Base-by-base conservation (phyloP, 495 filamentous ascomycete genomes). In the Hypoxylon intermedium region DNA sequence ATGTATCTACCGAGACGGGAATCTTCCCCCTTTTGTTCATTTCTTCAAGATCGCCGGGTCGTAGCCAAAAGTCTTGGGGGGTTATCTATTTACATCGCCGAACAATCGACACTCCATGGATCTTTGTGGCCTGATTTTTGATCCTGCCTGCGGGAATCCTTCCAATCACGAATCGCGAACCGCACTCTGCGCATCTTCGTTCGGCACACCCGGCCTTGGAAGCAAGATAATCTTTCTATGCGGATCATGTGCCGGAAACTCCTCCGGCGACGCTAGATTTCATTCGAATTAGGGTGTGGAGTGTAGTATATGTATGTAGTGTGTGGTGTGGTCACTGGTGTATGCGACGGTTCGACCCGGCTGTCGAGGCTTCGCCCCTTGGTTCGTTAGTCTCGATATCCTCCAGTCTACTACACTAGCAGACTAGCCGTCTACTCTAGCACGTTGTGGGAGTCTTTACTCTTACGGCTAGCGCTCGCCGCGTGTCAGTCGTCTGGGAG, bases 51-150 rank as follows among this genome's bases (percentile, higher is more conserved):
- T 63, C 50, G 33, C 43, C 54, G 51, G 51, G 36, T 38, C n/a
- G n/a, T 51, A 36, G 31, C 45, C 51, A 23, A 5, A 11, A 28
- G 28, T 47, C 23, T 28, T n/a, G n/a, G n/a, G n/a, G n/a, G n/a
- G n/a, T n/a, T n/a, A n/a, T n/a, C n/a, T 43, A 37, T 31, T 46
- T 53, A 42, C 37, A 37, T 26, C 21, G 23, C 30, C 21, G 20
- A 23, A n/a, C 51, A n/a, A 45, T 44, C 34, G 16, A 19, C 30
- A 33, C 26, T 48, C 37, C 20, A 24, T 56, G 37, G 53, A 40
- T 47, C 31, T 40, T 43, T 30, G 49, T 58, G 60, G 43, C 31
- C 60, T 58, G 41, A 54, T 64, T 54, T n/a, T 54, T 30, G 38
- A 64, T 58, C 54, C 60, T 64, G 54, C 54, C 60, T 43, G 50